Percentiles rank a stretch among this genome's conserved stretches.
phyloP scores from a whole-genome alignment of 495 filamentous ascomycete genomes.

The Cryomyces antarcticus region DNA sequence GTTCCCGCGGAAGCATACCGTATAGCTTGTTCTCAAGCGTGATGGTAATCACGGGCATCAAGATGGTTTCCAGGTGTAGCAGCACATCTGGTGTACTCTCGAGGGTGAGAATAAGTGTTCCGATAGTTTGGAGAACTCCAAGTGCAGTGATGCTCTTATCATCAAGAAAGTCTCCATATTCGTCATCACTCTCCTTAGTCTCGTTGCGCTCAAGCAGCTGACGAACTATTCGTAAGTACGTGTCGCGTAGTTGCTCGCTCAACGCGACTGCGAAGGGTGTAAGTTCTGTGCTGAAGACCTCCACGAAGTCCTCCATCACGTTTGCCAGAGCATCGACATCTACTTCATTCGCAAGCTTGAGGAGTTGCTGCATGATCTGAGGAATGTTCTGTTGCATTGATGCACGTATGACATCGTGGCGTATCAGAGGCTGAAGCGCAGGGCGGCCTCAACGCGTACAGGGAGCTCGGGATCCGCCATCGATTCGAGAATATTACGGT shows the following conservation, averaged over 20 bases:
- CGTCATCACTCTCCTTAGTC: slow-evolving; percentile 46
- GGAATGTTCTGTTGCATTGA: slow-evolving; percentile 96
- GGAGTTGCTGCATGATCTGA: slow-evolving; percentile 97
- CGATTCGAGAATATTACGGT: slow-evolving; percentile 88
- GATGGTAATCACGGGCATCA: slow-evolving; percentile 92
- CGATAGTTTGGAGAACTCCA: slow-evolving; percentile 92
- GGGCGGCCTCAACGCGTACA: slow-evolving; percentile 82
- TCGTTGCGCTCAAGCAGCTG: slow-evolving; percentile 73
- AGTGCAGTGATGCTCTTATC: slow-evolving; percentile 97
- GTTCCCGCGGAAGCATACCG: slow-evolving; percentile 21
- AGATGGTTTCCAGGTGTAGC: slow-evolving; percentile 75
- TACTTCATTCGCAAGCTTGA: slow-evolving; percentile 90
- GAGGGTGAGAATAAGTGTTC: slow-evolving; percentile 85
- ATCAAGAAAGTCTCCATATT: slow-evolving; percentile 81
- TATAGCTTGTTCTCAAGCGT: slow-evolving; percentile 96
- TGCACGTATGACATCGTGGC: slow-evolving; percentile 79
- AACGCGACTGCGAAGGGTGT: slow-evolving; percentile 96
- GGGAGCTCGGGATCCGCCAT: slow-evolving; percentile 86
- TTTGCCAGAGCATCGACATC: slow-evolving; percentile 91
- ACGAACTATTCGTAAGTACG: slow-evolving; percentile 80
- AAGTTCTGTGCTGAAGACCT: slow-evolving; percentile 87
- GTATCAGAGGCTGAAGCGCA: slow-evolving; percentile 84
- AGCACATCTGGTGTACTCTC: slow-evolving; percentile 94
- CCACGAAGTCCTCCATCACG: slow-evolving; percentile 99
- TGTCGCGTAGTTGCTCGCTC: slow-evolving; percentile 89